These are phyloP conservation scores for Aquilaria malaccensis DNA, from an alignment of 345 rosid genomes.

Conservation along the genomic window DNA sequence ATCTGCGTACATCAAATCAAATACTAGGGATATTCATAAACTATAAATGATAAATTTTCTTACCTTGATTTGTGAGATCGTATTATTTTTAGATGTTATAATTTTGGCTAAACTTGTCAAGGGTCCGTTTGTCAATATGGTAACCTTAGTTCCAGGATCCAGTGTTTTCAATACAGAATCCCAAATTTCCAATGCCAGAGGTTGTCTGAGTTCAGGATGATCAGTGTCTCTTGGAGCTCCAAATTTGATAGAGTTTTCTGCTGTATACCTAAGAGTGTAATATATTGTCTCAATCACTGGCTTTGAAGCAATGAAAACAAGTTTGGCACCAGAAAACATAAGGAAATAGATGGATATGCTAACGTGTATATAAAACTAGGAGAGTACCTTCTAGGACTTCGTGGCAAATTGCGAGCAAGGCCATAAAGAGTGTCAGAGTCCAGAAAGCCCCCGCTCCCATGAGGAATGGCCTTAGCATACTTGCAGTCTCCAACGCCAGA, in stretches of 20 bases:
- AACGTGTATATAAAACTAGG: no score
- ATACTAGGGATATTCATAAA: no score
- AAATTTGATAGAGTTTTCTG: constrained; percentile 49
- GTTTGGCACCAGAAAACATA: not conserved
- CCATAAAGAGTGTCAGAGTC: constrained; percentile 93
- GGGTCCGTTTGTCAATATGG: constrained; percentile 74
- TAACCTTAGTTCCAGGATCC: constrained; percentile 45
- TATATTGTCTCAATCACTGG: constrained; percentile 3
- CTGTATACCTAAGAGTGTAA: constrained; percentile 47
- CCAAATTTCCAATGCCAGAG: constrained; percentile 72
- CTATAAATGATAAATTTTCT: constrained; percentile 3
- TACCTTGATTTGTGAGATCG: constrained; percentile 52
- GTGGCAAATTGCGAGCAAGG: constrained; percentile 67
- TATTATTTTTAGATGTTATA: constrained; percentile 28
- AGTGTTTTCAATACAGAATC: constrained; percentile 28
- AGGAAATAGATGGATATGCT: not conserved
- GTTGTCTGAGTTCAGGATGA: constrained; percentile 68
- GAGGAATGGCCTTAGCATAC: constrained; percentile 63
- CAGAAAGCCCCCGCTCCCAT: constrained; percentile 76
- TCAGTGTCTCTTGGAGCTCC: constrained; percentile 78
- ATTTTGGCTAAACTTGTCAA: constrained; percentile 72
- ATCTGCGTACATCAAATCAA: no score
- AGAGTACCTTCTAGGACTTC: constrained; percentile 76
- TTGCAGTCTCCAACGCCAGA: constrained; percentile 72
- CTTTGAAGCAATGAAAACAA: not conserved